Evolutionary conservation across 1,139 yeast genomes (phyloP), one percentile per base, ranked within the genome.

Genomic region (Nadsonia commutata): DNA sequence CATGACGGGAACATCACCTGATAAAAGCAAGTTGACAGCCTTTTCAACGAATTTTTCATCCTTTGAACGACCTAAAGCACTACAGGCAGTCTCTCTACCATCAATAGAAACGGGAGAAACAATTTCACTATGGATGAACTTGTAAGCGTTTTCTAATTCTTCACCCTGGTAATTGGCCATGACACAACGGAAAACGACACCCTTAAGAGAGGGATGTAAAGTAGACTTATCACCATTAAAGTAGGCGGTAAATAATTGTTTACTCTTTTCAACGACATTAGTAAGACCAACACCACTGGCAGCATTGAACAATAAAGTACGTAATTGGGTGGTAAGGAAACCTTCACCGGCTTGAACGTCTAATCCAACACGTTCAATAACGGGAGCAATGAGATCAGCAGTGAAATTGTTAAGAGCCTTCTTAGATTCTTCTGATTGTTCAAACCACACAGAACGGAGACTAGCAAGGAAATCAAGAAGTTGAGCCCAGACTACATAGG

Each of bases 401-500:
- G 66, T 55, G 50, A 76, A 75, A 18, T 55, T 55, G n/a, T 54
- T 55, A 43, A 81, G 60, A 1, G 61, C 64, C 3, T 53, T 47
- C n/a, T 57, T 53, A n/a, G 70, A 52, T 9, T 63, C 62, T 13
- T 55, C 56, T 17, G 70, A 63, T 42, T 65, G 65, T n/a, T 68
- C 70, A 42, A 67, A 66, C 63, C 78, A 80, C 0, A 70, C 66
- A 18, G 67, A 63, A 17, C 63, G 57, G 37, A 81, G 58, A 13
- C 61, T 50, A 6, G 57, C 55, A 43, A 81, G 57, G 33, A 74
- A 63, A 36, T 64, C 60, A 21, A 74, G 60, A 40, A 81, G 63
- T 50, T 78, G 78, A 38, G 66, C 59, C 93, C 94, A 82, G 27
- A 81, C 84, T 41, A 52, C 74, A 54, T 68, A 74, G 41, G 75